phyloP scores from a whole-genome alignment of 352 stramenopile species.

The Pythium sukuiense region DNA sequence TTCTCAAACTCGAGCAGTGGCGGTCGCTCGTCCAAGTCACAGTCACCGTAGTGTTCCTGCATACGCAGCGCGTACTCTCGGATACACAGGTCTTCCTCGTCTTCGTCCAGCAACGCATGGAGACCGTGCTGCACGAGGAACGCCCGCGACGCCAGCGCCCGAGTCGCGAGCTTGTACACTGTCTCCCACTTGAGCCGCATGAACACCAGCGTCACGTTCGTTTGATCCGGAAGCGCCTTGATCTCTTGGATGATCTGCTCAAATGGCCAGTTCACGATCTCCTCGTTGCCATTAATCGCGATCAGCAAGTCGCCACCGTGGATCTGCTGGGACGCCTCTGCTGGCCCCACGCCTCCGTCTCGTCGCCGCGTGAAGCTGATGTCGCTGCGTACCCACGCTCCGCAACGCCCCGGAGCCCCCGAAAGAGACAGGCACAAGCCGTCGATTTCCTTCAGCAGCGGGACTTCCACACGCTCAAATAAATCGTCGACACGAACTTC shows the following conservation, averaged over 20 bases:
- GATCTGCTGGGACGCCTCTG: slow-evolving; percentile 57
- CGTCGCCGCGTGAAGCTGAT: slow-evolving; percentile 59
- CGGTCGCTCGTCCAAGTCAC: slow-evolving; percentile 47
- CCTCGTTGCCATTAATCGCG: slow-evolving; percentile 52
- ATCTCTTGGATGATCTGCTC: slow-evolving; percentile 65
- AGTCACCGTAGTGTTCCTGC: slow-evolving; percentile 75
- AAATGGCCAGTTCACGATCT: slow-evolving; percentile 64
- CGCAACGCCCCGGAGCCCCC: slow-evolving; percentile 62
- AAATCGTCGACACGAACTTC: slow-evolving; percentile 30
- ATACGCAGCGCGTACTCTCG: slow-evolving; percentile 80
- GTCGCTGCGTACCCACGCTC: slow-evolving; percentile 81
- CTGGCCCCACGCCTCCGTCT: slow-evolving; percentile 56
- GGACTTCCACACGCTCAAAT: slow-evolving; percentile 46
- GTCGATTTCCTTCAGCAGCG: slow-evolving; percentile 58
- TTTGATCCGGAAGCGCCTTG: slow-evolving; percentile 52
- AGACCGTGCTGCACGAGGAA: slow-evolving; percentile 59
- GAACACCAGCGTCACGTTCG: slow-evolving; percentile 51
- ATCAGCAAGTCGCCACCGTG: slow-evolving; percentile 70
- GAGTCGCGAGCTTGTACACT: slow-evolving; percentile 50
- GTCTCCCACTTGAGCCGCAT: slow-evolving; percentile 57
- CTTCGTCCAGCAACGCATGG: slow-evolving; percentile 39
- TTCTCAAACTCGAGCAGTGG: slow-evolving; percentile 69
- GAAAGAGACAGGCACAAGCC: slow-evolving; percentile 81
- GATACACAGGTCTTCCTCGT: slow-evolving; percentile 62
- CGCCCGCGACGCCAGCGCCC: slow-evolving; percentile 43